Evolutionary conservation across 495 filamentous ascomycete species (phyloP).

Genomic region (Pyrenula aspistea): DNA sequence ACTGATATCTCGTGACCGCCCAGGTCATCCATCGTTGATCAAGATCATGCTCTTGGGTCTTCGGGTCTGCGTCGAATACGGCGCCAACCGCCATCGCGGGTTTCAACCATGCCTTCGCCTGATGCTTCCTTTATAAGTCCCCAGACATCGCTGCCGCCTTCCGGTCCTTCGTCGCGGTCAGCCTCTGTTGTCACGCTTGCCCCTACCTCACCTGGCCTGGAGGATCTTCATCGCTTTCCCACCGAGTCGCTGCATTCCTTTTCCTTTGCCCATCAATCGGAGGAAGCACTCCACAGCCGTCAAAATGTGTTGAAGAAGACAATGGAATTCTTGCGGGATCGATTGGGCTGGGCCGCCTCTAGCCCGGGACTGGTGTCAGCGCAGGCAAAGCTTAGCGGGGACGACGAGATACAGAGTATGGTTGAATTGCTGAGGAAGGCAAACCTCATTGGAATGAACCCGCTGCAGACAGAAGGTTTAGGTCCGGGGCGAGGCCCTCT

Average conservation of each 20-base stretch:
- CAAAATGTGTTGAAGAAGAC: constrained; percentile 91
- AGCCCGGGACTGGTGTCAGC: constrained; percentile 59
- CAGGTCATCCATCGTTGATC: constrained; percentile 48
- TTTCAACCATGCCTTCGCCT: constrained; percentile 54
- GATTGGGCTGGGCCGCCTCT: constrained; percentile 65
- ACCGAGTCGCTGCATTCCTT: constrained; percentile 96
- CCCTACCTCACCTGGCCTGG: constrained; percentile 55
- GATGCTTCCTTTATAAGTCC: constrained; percentile 44
- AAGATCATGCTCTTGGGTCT: constrained; percentile 46
- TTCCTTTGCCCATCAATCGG: constrained; percentile 93
- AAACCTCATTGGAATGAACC: constrained; percentile 51
- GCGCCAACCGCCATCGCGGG: constrained; percentile 59
- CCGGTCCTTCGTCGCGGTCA: constrained; percentile 36
- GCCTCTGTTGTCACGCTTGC: constrained; percentile 49
- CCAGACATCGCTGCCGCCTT: constrained; percentile 39
- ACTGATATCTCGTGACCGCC: constrained; percentile 7
- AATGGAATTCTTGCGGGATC: constrained; percentile 95
- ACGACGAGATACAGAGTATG: constrained; percentile 81
- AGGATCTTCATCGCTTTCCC: constrained; percentile 86
- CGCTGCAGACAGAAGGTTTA: constrained; percentile 26
- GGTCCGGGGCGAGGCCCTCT: constrained; percentile 44
- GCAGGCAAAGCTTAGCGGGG: constrained; percentile 70
- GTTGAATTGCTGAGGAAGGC: constrained; percentile 75
- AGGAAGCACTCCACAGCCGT: constrained; percentile 77
- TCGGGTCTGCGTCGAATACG: constrained; percentile 89